A percentile compares a stretch with the other conserved stretches of the same genome.
phyloP scores from a whole-genome alignment of 495 filamentous ascomycete species.

The Pseudoneurospora amorphoporcata region DNA sequence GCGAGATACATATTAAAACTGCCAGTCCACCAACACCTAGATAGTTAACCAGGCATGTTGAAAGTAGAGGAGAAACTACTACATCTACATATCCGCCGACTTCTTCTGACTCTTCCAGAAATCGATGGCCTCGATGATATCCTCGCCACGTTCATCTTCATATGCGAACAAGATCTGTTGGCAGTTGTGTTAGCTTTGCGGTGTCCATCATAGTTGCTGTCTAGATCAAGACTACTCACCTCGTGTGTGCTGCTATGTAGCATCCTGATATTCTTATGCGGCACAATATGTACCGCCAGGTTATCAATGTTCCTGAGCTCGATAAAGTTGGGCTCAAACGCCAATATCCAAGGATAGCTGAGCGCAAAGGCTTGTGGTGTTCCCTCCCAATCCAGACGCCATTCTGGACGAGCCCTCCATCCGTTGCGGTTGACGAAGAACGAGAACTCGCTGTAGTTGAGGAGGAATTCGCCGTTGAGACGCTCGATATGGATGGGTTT shows the following conservation, averaged over 20 bases:
- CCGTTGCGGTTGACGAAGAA: constrained; percentile 99
- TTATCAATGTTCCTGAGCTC: constrained; percentile 93
- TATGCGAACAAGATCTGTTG: constrained; percentile 86
- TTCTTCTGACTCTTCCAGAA: constrained; percentile 70
- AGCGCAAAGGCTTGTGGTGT: constrained; percentile 83
- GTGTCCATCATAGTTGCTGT: not conserved
- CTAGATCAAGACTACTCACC: constrained; percentile 42
- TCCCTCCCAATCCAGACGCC: constrained; percentile 97
- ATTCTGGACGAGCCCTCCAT: constrained; percentile 91
- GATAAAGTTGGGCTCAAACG: constrained; percentile 98
- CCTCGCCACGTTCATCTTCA: constrained; percentile 90
- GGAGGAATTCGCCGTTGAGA: constrained; percentile 88
- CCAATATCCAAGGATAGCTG: constrained; percentile 89
- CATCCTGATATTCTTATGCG: constrained; percentile 92
- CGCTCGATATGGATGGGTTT: constrained; percentile 98
- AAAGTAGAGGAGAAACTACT: not conserved
- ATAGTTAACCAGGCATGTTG: not conserved
- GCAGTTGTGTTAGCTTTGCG: constrained; percentile 12
- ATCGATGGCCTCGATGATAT: constrained; percentile 89
- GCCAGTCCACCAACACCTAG: not conserved
- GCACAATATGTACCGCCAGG: constrained; percentile 86
- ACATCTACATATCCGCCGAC: constrained; percentile 16
- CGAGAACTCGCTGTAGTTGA: constrained; percentile 96
- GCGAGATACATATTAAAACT: not conserved
- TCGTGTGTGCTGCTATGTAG: constrained; percentile 92